Conservation (phyloP, 805 yeast genomes). For the Lipomyces sp. region DNA sequence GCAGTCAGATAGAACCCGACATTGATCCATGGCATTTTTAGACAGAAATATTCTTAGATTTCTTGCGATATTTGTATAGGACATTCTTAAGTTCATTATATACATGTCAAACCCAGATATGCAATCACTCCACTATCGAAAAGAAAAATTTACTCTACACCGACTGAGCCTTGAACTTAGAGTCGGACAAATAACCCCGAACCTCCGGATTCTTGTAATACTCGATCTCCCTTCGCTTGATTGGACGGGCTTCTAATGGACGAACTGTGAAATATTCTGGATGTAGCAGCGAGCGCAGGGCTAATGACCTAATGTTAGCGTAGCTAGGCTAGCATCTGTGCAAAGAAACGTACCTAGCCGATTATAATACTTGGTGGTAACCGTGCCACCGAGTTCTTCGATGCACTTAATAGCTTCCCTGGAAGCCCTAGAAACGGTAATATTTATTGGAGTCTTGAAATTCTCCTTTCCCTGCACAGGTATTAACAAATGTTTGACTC, state of each 20-base stretch:
- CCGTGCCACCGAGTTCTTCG: conserved; percentile 73
- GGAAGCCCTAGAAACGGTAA: conserved; percentile 86
- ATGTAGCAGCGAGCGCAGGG: conserved; percentile 72
- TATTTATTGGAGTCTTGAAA: conserved; percentile 61
- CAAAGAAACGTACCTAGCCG: conserved; percentile 50
- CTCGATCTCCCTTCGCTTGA: conserved; percentile 75
- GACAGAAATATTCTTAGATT: neutral
- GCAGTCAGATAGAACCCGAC: neutral
- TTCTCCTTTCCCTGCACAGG: conserved; percentile 45
- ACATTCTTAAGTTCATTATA: neutral
- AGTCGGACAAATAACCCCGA: conserved; percentile 69
- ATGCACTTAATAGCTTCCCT: conserved; percentile 71
- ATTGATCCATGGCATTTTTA: too few species aligned
- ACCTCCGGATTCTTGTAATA: conserved; percentile 72
- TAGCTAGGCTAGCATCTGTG: neutral
- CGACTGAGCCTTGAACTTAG: neutral
- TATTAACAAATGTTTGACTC: conserved; percentile 40
- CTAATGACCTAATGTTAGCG: conserved; percentile 7
- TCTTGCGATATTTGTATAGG: neutral
- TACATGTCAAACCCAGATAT: neutral
- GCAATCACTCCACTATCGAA: neutral
- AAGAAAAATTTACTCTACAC: neutral
- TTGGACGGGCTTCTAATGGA: conserved; percentile 87
- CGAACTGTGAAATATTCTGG: conserved; percentile 81
- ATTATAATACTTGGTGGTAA: conserved; percentile 72